Evolutionary conservation across 2,329 filamentous ascomycete species (phyloP).

Genomic region (Cadophora malorum): DNA sequence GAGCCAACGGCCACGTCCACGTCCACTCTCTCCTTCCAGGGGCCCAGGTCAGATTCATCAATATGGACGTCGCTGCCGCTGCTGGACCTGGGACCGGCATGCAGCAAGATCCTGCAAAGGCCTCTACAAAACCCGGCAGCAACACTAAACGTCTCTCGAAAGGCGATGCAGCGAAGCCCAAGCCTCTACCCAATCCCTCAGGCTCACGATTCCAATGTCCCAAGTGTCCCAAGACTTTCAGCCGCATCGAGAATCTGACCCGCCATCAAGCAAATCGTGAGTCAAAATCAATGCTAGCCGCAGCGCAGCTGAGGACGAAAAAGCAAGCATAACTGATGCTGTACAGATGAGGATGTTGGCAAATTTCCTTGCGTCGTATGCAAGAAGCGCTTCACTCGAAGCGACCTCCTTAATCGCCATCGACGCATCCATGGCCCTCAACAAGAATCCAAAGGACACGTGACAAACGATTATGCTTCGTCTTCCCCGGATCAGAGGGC

Average conservation of each 20-base stretch:
- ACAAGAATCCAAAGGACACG: constrained; percentile 28
- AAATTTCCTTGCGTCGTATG: constrained; percentile 42
- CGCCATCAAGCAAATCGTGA: constrained; percentile 44
- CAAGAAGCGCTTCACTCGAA: constrained; percentile 42
- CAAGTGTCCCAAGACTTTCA: constrained; percentile 43
- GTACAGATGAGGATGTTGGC: constrained; percentile 41
- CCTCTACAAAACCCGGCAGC: not conserved
- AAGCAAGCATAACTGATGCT: constrained; percentile 8
- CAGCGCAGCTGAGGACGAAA: no score
- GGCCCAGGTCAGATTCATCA: constrained; percentile 13
- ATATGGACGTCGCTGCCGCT: constrained; percentile 12
- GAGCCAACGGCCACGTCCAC: constrained; percentile 2
- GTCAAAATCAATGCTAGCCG: constrained; percentile 6
- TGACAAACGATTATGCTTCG: constrained; percentile 28
- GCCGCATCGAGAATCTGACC: constrained; percentile 43
- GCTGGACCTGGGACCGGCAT: not conserved
- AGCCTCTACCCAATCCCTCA: constrained; percentile 20
- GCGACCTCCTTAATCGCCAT: constrained; percentile 43
- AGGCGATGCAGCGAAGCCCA: constrained; percentile 27
- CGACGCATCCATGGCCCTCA: constrained; percentile 39
- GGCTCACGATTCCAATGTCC: constrained; percentile 40
- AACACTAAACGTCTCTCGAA: constrained; percentile 28
- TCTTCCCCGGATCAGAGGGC: constrained; percentile 25
- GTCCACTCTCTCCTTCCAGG: constrained; percentile 7
- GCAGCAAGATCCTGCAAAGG: constrained; percentile 1